Percentiles rank a stretch among this genome's conserved stretches.
Evolutionary conservation across 805 yeast species (phyloP).

Genomic region (Pichia deserticola): DNA sequence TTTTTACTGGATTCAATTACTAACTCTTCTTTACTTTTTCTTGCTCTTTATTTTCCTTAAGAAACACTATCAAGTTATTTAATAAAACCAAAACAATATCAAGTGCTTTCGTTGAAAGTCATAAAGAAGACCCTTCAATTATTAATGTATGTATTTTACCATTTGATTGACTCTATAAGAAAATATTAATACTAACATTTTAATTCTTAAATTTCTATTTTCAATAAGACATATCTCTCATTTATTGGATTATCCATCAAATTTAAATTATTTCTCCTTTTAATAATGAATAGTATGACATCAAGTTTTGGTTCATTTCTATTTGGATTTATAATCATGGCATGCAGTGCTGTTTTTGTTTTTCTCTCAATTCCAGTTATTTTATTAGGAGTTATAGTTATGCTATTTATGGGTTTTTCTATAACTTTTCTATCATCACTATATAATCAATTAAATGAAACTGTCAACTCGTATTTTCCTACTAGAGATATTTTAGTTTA

Average conservation of each 20-base stretch:
- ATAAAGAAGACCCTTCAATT: background rate
- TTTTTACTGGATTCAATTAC: background rate
- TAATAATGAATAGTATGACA: background rate
- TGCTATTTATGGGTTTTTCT: background rate
- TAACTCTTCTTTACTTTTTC: background rate
- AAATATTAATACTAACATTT: too few relatives aligned
- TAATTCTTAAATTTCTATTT: too few relatives aligned
- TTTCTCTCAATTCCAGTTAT: conserved; percentile 5
- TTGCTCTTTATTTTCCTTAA: background rate
- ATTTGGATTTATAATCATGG: conserved; percentile 12
- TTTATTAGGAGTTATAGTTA: conserved; percentile 1
- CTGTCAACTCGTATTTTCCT: conserved; percentile 10
- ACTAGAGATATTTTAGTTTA: conserved; percentile 15
- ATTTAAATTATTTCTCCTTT: background rate
- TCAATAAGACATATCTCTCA: conserved; percentile 1
- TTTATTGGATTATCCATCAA: background rate
- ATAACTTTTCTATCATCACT: background rate
- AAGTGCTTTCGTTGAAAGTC: background rate
- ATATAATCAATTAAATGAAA: background rate
- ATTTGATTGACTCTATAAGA: too few relatives aligned
- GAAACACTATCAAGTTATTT: background rate
- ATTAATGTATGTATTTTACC: background rate
- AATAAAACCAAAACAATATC: background rate
- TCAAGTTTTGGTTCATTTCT: conserved; percentile 12
- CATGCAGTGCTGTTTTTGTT: conserved; percentile 27